Evolutionary conservation across 805 yeast genomes (phyloP).

Genomic region (Debaryomyces hansenii): DNA sequence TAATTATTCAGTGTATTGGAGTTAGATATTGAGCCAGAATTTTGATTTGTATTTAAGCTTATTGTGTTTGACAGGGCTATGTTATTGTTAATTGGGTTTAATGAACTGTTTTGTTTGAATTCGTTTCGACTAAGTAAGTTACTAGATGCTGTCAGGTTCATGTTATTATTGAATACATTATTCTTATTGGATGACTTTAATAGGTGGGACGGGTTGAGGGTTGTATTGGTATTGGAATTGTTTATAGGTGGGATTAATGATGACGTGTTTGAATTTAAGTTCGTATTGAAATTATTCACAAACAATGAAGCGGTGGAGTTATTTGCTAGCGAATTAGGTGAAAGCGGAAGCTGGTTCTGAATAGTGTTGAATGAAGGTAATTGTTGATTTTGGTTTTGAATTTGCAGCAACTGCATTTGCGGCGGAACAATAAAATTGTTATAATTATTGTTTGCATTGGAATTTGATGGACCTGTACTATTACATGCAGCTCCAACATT

Average conservation of each 20-base stretch:
- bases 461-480: neutral
- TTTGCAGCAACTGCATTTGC: slow-evolving; percentile 18
- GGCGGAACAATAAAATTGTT: slow-evolving; percentile 16
- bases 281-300: slow-evolving; percentile 2
- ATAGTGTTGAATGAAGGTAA: slow-evolving; percentile 37
- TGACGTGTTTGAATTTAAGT: neutral
- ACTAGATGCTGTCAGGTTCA: slow-evolving; percentile 2
- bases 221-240: slow-evolving; percentile 12
- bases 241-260: slow-evolving; percentile 14
- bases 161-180: neutral
- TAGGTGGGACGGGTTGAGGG: slow-evolving; percentile 28
- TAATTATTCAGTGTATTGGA: neutral
- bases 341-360: slow-evolving; percentile 31
- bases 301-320: slow-evolving; percentile 7
- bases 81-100: neutral
- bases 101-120: slow-evolving; percentile 2
- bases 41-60: neutral
- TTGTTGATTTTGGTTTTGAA: slow-evolving; percentile 31
- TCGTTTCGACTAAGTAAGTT: slow-evolving; percentile 6
- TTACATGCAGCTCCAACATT: neutral
- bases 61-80: neutral
- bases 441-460: neutral
- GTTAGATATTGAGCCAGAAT: neutral
- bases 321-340: slow-evolving; percentile 16
- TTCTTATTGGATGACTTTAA: slow-evolving; percentile 14